Percentiles rank a stretch among this genome's conserved stretches.
These are phyloP conservation scores for Dictyostelium discoideum DNA, from an alignment of 78 protist species.

Conservation along the genomic window DNA sequence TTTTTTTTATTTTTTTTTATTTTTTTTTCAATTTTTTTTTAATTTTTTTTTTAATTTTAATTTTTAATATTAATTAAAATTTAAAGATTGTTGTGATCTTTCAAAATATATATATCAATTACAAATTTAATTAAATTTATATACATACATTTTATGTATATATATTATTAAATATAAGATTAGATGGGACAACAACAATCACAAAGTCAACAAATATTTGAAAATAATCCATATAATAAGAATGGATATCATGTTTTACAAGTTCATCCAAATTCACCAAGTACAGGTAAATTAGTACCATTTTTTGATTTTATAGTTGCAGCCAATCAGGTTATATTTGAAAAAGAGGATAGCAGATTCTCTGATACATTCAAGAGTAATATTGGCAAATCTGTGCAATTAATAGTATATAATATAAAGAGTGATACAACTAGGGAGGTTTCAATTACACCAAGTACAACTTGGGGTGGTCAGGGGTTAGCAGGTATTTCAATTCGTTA, in stretches of 20 bases:
- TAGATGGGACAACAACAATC: slow-evolving; percentile 10
- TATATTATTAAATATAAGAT: too few species aligned
- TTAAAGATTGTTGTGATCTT: too few species aligned
- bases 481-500: slow-evolving; percentile 89
- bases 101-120: too few species aligned
- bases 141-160: too few species aligned
- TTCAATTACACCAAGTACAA: slow-evolving; percentile 50
- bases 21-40: not conserved
- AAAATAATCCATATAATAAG: slow-evolving; percentile 43
- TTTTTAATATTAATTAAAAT: too few species aligned
- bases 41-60: not conserved
- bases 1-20: too few species aligned
- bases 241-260: slow-evolving; percentile 73
- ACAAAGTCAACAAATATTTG: not conserved
- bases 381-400: slow-evolving; percentile 24
- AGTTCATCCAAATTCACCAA: slow-evolving; percentile 86
- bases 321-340: slow-evolving; percentile 74
- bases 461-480: slow-evolving; percentile 93
- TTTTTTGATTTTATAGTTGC: slow-evolving; percentile 89
- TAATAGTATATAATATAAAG: slow-evolving; percentile 79
- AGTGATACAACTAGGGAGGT: slow-evolving; percentile 42
- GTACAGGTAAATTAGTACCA: slow-evolving; percentile 80
- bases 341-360: slow-evolving; percentile 83
- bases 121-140: too few species aligned
- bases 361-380: slow-evolving; percentile 43